Base-by-base conservation (phyloP, 148 eudicot genomes). In the Pharnaceum exiguum region DNA sequence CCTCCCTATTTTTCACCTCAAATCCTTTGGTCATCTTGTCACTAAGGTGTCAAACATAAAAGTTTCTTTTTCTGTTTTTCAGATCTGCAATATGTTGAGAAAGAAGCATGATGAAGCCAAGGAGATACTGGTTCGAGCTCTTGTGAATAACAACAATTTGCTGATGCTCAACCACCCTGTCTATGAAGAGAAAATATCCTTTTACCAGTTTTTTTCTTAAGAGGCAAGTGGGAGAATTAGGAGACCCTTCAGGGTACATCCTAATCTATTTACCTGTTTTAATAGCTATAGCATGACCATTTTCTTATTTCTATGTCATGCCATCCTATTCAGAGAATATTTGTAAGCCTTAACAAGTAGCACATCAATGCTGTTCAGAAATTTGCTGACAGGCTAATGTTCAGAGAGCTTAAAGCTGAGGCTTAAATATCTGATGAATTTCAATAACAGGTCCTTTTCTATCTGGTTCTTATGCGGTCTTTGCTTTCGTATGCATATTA, bases 21-120 rank as follows among this genome's bases (percentile, higher is more conserved):
- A n/a, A 31, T 32, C 10, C 31, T 19, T 42, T 0, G 17, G 22
- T 13, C 5, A 17, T 30, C 3, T 21, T 42, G 12, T 17, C 7
- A 13, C 8, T 7, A 2, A 45, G 38, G 40, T 19, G 12, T 7
- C 8, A 15, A 32, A 32, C 3, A 7, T 29, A 12, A 19, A 39
- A 28, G n/a, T 13, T 40, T 23, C 24, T 42, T 43, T 13, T 25
- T 5, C 6, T 59, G 33, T 37, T 51, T 28, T 68, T 66, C 89
- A 93, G 98, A 80, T 93, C 3, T 79, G 90, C 76, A 75, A 55
- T 64, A 76, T 77, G 83, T 76, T 93, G 72, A 81, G 72, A 62
- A 88, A 81, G 87, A 88, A 83, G 75, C 90, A 83, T 8, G 96
- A 85, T 38, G 98, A 88, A 75, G 95, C 99, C n/a, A 88, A 93